Evolutionary conservation across 257 asterid genomes (phyloP).

Genomic region (Solanum okadae): DNA sequence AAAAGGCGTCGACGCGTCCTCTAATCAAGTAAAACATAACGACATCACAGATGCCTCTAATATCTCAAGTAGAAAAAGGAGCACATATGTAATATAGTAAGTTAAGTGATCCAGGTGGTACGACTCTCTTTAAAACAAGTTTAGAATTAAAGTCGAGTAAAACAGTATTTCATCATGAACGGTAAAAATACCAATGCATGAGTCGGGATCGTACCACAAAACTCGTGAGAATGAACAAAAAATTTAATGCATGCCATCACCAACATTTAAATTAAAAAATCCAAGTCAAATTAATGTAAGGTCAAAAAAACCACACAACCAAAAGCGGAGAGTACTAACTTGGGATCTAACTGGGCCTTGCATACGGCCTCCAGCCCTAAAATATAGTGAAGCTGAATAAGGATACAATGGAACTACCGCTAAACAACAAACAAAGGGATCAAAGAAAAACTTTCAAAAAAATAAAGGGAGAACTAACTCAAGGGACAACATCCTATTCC

Average conservation of each 20-base stretch:
- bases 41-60: neutral
- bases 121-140: neutral
- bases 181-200: neutral
- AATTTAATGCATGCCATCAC: neutral
- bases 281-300: neutral
- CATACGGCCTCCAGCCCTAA: neutral
- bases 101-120: neutral
- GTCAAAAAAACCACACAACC: neutral
- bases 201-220: neutral
- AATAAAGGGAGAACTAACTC: neutral
- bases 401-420: neutral
- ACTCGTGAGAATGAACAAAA: neutral
- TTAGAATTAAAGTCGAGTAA: neutral
- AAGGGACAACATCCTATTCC: neutral
- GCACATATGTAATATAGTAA: neutral
- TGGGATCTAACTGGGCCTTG: neutral
- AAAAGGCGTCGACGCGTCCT: neutral
- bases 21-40: neutral
- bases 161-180: neutral
- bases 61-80: neutral
- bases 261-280: no score
- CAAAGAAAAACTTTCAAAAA: neutral
- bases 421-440: neutral
- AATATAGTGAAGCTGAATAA: no score
- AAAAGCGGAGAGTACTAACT: neutral